phyloP scores from a whole-genome alignment of 306 rosid species.

The Oxytropis ochrocephala region DNA sequence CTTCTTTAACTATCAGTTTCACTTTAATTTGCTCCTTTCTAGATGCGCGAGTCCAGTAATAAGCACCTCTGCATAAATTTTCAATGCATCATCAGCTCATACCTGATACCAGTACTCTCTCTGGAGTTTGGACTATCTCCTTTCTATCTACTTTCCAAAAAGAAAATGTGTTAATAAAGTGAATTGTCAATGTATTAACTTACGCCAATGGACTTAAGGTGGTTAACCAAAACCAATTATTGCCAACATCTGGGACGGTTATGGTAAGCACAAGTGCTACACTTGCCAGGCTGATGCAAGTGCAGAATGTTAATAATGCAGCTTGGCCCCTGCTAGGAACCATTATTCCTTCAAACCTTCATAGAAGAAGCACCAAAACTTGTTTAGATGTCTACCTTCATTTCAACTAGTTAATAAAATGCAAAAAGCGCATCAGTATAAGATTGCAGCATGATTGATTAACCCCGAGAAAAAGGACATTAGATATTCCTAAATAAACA shows the following conservation, averaged over 20 bases:
- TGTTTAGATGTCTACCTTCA: neutral
- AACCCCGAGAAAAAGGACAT: neutral
- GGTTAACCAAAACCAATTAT: constrained; percentile 85
- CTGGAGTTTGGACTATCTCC: neutral
- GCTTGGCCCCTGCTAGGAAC: constrained; percentile 85
- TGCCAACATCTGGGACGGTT: constrained; percentile 75
- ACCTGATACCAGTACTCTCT: neutral
- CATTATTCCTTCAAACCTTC: constrained; percentile 92
- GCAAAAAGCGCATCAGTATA: neutral
- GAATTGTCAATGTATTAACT: constrained; percentile 21
- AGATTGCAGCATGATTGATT: neutral
- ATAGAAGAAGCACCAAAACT: neutral
- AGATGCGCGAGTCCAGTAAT: constrained; percentile 73
- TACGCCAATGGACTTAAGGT: constrained; percentile 81
- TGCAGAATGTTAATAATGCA: constrained; percentile 77
- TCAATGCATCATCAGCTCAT: neutral
- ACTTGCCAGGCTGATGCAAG: constrained; percentile 84
- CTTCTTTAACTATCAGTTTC: constrained; percentile 53
- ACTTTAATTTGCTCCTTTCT: constrained; percentile 83
- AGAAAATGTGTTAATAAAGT: neutral
- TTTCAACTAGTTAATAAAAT: neutral
- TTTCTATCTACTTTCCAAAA: neutral
- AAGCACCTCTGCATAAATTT: constrained; percentile 55
- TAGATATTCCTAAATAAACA: no score
- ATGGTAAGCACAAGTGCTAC: constrained; percentile 92